Percentiles rank a stretch among this genome's conserved stretches.
Conservation (phyloP, 2,329 filamentous ascomycete genomes). For the Colletotrichum trifolii region DNA sequence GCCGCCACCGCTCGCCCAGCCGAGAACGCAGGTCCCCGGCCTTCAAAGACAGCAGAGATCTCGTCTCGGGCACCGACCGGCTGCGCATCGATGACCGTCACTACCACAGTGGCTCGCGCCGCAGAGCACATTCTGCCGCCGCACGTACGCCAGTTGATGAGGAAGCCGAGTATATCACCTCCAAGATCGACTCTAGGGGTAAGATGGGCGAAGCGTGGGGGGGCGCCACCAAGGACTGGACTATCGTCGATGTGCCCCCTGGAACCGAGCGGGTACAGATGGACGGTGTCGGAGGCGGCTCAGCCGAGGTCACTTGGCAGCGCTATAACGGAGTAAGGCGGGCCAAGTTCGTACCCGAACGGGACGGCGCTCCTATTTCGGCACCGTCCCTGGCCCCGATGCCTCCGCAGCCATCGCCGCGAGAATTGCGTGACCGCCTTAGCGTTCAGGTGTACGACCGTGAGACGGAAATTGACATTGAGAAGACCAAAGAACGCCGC, state of each 20-base stretch:
- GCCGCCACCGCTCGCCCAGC: conserved; percentile 47
- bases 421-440: conserved; percentile 50
- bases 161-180: conserved; percentile 72
- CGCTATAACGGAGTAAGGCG: conserved; percentile 82
- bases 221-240: conserved; percentile 81
- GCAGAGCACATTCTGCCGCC: conserved; percentile 64
- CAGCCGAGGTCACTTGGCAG: conserved; percentile 82
- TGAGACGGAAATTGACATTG: conserved; percentile 63
- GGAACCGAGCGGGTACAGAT: conserved; percentile 85
- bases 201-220: conserved; percentile 79
- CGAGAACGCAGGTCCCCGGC: conserved; percentile 54
- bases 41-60: conserved; percentile 63
- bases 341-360: conserved; percentile 78
- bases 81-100: conserved; percentile 57
- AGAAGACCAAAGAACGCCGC: conserved; percentile 64
- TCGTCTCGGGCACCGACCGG: conserved; percentile 69
- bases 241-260: conserved; percentile 84
- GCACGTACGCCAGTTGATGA: conserved; percentile 61
- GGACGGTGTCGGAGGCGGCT: conserved; percentile 81
- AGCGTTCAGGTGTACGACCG: conserved; percentile 60
- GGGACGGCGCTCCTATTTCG: conserved; percentile 57
- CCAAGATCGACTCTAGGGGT: conserved; percentile 67
- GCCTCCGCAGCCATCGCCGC: conserved; percentile 43
- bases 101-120: conserved; percentile 52
- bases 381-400: conserved; percentile 21